Evolutionary conservation across 805 yeast species (phyloP).

Genomic region (fission yeast (Schizosaccharomyces pombe)): ASM294v3 CU329670.1:1534501-1535000

Average conservation of each 20-base stretch:
- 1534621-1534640: background rate
- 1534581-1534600: too few relatives aligned
- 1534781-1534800: background rate
- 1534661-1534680: background rate
- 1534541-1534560: too few relatives aligned
- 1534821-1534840: background rate
- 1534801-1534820: background rate
- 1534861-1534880: background rate
- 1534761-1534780: slow-evolving; percentile 5
- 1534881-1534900: slow-evolving; percentile 1
- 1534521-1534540: too few relatives aligned
- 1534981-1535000: slow-evolving; percentile 12
- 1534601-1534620: too few relatives aligned
- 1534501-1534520: too few relatives aligned
- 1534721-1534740: slow-evolving; percentile 3
- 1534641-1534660: background rate
- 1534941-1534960: slow-evolving; percentile 15
- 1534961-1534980: slow-evolving; percentile 14
- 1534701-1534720: slow-evolving; percentile 2
- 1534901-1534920: slow-evolving; percentile 14
- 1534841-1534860: background rate
- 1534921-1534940: slow-evolving; percentile 15
- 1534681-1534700: slow-evolving; percentile 2
- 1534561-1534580: too few relatives aligned
- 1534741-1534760: slow-evolving; percentile 1